Percentiles rank a stretch among this genome's conserved stretches.
Conservation (phyloP, 2,329 filamentous ascomycete species). For the Colletotrichum eleusines region DNA sequence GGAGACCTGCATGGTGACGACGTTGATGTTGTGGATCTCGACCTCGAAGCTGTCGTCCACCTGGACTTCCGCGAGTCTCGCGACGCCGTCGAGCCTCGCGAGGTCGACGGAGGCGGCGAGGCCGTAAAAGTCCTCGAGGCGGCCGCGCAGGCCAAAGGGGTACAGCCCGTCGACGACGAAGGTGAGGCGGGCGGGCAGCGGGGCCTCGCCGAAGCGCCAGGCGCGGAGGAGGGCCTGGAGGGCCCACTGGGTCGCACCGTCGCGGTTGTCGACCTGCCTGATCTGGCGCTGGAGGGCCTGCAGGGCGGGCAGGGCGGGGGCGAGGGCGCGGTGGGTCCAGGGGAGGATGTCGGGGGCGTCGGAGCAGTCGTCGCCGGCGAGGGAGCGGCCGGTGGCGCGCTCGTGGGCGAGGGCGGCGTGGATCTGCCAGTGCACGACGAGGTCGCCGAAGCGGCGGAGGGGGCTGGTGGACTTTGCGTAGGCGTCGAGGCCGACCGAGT, state of each 20-base stretch:
- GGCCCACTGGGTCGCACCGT: constrained; percentile 65
- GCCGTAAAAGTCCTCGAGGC: constrained; percentile 63
- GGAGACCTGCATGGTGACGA: constrained; percentile 45
- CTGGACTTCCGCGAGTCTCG: constrained; percentile 57
- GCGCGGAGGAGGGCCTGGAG: constrained; percentile 71
- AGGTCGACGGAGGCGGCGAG: constrained; percentile 57
- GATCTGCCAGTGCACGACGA: constrained; percentile 76
- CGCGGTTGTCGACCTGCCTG: constrained; percentile 56
- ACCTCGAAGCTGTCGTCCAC: constrained; percentile 68
- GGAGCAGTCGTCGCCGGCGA: constrained; percentile 45
- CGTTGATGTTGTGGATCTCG: constrained; percentile 65
- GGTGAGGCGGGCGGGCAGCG: constrained; percentile 61
- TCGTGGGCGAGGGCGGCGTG: constrained; percentile 67
- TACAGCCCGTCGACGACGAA: constrained; percentile 60
- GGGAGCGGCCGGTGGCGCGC: constrained; percentile 48
- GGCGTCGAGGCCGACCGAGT: constrained; percentile 68
- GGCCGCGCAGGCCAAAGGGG: constrained; percentile 53
- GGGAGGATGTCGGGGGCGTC: constrained; percentile 55
- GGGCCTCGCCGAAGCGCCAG: constrained; percentile 65
- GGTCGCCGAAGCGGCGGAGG: constrained; percentile 72
- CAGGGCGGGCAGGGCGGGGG: constrained; percentile 62
- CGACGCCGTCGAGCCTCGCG: constrained; percentile 53
- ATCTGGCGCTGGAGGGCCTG: constrained; percentile 66
- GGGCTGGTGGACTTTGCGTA: constrained; percentile 75
- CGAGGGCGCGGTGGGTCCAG: constrained; percentile 57